Evolutionary conservation across 352 stramenopile genomes (phyloP).

Genomic region (Phytopythium kandeliae): DNA sequence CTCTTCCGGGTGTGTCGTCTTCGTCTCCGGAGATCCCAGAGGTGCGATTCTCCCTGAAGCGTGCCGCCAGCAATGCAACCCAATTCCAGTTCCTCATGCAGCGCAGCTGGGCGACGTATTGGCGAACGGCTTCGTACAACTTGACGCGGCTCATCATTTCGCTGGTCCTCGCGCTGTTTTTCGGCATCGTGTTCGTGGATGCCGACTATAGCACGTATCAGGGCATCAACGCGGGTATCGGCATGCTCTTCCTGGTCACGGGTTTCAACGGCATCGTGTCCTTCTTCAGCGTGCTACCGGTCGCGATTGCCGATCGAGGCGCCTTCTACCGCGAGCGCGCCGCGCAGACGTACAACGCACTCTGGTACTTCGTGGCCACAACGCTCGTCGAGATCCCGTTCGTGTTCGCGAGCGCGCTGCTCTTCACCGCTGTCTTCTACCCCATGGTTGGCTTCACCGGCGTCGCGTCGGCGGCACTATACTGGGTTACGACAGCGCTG

Average conservation of each 20-base stretch:
- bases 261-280: conserved; percentile 82
- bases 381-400: conserved; percentile 76
- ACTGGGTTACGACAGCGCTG: conserved; percentile 39
- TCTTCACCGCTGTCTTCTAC: conserved; percentile 53
- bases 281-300: conserved; percentile 74
- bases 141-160: conserved; percentile 61
- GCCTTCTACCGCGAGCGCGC: conserved; percentile 69
- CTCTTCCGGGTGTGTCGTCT: conserved; percentile 22
- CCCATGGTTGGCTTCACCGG: conserved; percentile 48
- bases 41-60: conserved; percentile 25
- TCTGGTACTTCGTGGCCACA: conserved; percentile 61
- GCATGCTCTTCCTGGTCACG: conserved; percentile 82
- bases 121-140: conserved; percentile 74
- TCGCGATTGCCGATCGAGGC: conserved; percentile 75
- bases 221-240: conserved; percentile 46
- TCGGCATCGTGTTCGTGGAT: conserved; percentile 64
- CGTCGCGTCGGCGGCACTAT: conserved; percentile 19
- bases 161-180: conserved; percentile 66
- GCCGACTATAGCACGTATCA: conserved; percentile 41
- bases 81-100: conserved; percentile 33
- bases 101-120: conserved; percentile 32
- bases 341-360: conserved; percentile 75
- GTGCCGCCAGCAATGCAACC: conserved; percentile 15
- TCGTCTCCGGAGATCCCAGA: conserved; percentile 18
- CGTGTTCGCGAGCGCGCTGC: conserved; percentile 26